A percentile compares a stretch with the other conserved stretches of the same genome.
These are phyloP conservation scores for Plasmodium ovale DNA, from an alignment of 169 alveolate genomes.

Conservation along the genomic window DNA sequence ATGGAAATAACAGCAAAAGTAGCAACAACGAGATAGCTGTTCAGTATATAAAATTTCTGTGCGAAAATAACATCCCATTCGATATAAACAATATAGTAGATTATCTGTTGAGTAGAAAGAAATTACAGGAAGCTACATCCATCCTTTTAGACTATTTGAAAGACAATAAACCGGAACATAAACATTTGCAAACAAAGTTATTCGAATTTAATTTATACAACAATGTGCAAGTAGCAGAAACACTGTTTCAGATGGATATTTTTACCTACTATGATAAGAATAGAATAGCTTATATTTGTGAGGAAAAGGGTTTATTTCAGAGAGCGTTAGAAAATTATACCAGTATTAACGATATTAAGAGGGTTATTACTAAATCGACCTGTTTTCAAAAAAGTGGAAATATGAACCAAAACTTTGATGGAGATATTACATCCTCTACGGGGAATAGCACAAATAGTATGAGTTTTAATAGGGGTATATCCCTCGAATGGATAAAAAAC, in stretches of 20 bases:
- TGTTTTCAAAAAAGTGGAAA: conserved; percentile 82
- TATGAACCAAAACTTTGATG: neutral
- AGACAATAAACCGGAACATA: conserved; percentile 97
- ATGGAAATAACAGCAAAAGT: conserved; percentile 13
- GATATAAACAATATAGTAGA: conserved; percentile 63
- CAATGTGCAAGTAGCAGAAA: conserved; percentile 82
- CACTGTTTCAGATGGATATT: conserved; percentile 80
- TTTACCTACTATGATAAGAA: conserved; percentile 97
- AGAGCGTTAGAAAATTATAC: conserved; percentile 97
- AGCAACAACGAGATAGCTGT: conserved; percentile 37
- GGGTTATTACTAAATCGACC: conserved; percentile 92
- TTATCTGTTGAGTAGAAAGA: conserved; percentile 79
- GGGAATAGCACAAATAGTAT: too few species aligned
- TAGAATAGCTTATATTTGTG: conserved; percentile 97
- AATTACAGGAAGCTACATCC: conserved; percentile 97
- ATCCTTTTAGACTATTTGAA: conserved; percentile 97
- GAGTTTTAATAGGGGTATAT: conserved; percentile 26
- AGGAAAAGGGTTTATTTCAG: conserved; percentile 96
- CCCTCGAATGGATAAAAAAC: conserved; percentile 70
- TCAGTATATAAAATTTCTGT: conserved; percentile 52
- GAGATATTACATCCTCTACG: neutral
- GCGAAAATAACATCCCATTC: conserved; percentile 70
- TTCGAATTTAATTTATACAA: conserved; percentile 96
- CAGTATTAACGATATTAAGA: conserved; percentile 94
- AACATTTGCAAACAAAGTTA: conserved; percentile 97